A percentile compares a stretch with the other conserved stretches of the same genome.
phyloP scores from a whole-genome alignment of 768 basidiomycete species.

The Leucogyrophana mollusca region DNA sequence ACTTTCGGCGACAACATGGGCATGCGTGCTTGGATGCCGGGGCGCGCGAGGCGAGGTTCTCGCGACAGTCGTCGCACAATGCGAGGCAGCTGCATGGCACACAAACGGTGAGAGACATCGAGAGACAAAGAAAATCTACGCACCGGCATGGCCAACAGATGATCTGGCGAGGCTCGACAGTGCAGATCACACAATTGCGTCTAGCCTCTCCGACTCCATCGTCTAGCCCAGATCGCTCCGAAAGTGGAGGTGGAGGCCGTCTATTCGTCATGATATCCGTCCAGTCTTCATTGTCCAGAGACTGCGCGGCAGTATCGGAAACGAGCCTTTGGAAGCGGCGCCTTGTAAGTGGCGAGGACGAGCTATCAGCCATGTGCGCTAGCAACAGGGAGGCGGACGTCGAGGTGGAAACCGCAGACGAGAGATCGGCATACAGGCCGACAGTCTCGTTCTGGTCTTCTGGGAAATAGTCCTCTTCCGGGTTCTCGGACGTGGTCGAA shows the following conservation, averaged over 20 bases:
- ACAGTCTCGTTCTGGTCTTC: constrained; percentile 41
- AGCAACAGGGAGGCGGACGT: constrained; percentile 45
- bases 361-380: constrained; percentile 49
- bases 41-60: constrained; percentile 49
- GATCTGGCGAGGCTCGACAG: constrained; percentile 61
- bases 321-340: constrained; percentile 42
- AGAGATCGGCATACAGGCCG: constrained; percentile 55
- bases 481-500: constrained; percentile 26
- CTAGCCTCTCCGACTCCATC: constrained; percentile 24
- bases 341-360: constrained; percentile 48
- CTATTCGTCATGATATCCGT: constrained; percentile 27
- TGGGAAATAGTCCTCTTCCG: constrained; percentile 33
- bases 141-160: constrained; percentile 88
- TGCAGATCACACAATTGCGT: constrained; percentile 69
- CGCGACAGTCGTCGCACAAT: constrained; percentile 52
- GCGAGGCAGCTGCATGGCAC: constrained; percentile 42
- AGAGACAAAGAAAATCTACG: constrained; percentile 14
- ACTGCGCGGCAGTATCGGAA: constrained; percentile 14
- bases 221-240: constrained; percentile 18
- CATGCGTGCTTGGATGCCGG: constrained; percentile 50
- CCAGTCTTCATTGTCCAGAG: constrained; percentile 21
- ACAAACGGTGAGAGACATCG: neutral
- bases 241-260: constrained; percentile 13
- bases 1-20: constrained; percentile 51
- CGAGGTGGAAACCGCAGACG: constrained; percentile 29